A percentile compares a stretch with the other conserved stretches of the same genome.
Evolutionary conservation across 306 rosid species (phyloP).

Genomic region (Canavalia ensiformis): DNA sequence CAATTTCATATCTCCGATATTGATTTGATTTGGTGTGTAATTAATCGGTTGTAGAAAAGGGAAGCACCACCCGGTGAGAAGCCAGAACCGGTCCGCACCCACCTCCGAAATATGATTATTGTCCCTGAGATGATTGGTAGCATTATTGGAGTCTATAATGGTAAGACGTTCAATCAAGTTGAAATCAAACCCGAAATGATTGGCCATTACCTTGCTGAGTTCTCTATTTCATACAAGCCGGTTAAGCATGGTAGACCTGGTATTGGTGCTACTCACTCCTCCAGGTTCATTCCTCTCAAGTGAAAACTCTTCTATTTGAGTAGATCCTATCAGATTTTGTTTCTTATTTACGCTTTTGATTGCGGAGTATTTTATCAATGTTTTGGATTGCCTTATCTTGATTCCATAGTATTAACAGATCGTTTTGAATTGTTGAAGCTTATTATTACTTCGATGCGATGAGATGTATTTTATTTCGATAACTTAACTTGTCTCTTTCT

Average conservation of each 20-base stretch:
- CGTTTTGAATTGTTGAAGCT: no score
- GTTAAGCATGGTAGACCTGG: slow-evolving; percentile 98
- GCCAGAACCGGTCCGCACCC: no score
- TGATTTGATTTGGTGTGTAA: no score
- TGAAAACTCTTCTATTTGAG: slow-evolving; percentile 48
- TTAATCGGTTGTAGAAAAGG: slow-evolving; percentile 65
- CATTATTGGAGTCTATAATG: no score
- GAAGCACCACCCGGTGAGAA: slow-evolving; percentile 64
- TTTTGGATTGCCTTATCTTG: slow-evolving; percentile 23
- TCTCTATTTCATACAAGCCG: slow-evolving; percentile 94
- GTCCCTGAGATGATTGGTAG: no score
- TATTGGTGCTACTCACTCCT: slow-evolving; percentile 98
- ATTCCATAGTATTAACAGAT: background rate
- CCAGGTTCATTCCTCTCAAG: slow-evolving; percentile 98
- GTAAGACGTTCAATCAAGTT: no score
- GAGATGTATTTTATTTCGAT: no score
- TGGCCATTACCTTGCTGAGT: slow-evolving; percentile 57
- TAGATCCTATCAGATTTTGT: slow-evolving; percentile 55
- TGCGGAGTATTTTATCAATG: slow-evolving; percentile 15
- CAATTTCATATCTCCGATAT: no score
- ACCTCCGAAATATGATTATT: no score
- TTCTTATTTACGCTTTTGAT: background rate
- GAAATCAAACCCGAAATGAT: no score
- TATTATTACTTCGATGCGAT: no score
- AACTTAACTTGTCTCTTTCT: no score